Base-by-base conservation (phyloP, 805 yeast species). In the Phaffomyces antillensis region DNA sequence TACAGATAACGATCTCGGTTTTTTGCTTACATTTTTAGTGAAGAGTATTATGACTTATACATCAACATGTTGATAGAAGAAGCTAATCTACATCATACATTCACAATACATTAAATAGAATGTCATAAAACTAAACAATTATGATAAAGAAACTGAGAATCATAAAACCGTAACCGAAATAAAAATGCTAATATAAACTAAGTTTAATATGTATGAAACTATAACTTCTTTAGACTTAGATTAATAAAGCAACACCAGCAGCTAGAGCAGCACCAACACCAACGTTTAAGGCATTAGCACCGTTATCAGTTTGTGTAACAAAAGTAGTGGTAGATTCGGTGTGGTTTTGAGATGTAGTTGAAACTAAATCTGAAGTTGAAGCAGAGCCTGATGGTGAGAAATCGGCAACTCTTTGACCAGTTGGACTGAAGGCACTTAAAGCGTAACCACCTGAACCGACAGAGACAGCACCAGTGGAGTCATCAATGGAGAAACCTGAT, bases 401-500 rank as follows among this genome's bases (percentile, higher is more conserved):
- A 39, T 57, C 55, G 15, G 57, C 47, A 33, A 60, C 60, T 25
- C 60, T 43, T 13, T 49, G 37, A 52, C 65, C 63, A 13, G 43
- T 24, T 6, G 42, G 24, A 20, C 52, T 50, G 18, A 49, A 41
- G 7, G 62, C 50, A 43, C 52, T 46, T 24, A 60, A 39, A 28
- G 50, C 53, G 34, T 52, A 54, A n/a, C 23, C 36, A 17, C 35
- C 35, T 7, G 33, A 30, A 34, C 36, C 36, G 18, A 18, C 23
- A 7, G 36, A 17, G 13, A 17, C 23, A 10, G 18, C 23, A 34
- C 23, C 36, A 33, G 35, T 16, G 13, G 60, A 63, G 45, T 70
- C 65, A 18, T 24, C 20, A 32, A 73, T 73, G 33, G 59, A 56
- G 63, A 71, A 74, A 35, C 54, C 64, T 25, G 57, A 51, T 28